phyloP scores from a whole-genome alignment of 805 yeast genomes.

The Jamesozyma lodderae region DNA sequence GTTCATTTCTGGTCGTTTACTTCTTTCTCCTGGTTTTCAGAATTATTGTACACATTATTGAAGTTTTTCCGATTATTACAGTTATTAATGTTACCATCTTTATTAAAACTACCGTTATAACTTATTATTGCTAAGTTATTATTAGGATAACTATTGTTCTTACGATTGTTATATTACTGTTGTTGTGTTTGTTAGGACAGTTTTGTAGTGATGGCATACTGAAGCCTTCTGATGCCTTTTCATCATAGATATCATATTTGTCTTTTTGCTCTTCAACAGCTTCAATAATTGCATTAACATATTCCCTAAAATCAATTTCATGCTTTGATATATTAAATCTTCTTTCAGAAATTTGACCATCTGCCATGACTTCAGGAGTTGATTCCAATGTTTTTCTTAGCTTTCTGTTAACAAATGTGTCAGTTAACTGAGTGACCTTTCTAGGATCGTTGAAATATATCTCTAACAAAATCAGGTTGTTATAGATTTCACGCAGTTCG shows the following conservation, averaged over 20 bases:
- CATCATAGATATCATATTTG: background rate
- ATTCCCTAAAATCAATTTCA: background rate
- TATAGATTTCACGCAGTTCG: background rate
- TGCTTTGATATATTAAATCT: background rate
- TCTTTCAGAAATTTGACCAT: background rate
- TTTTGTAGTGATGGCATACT: too few species aligned
- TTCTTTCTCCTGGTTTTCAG: background rate
- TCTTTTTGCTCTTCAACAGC: background rate
- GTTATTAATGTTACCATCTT: too few species aligned
- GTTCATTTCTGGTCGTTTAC: background rate
- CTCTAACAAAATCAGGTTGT: background rate
- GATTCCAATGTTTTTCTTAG: background rate
- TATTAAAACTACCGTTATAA: background rate
- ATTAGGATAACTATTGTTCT: background rate
- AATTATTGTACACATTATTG: background rate
- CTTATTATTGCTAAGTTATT: background rate
- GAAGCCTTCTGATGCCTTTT: background rate
- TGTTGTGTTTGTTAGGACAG: background rate
- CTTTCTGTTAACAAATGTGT: background rate
- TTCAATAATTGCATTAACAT: background rate
- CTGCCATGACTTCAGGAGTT: background rate
- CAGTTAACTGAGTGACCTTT: background rate
- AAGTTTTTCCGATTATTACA: too few species aligned
- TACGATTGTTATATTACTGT: background rate
- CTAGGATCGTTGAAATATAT: background rate